Evolutionary conservation across 2,329 filamentous ascomycete genomes (phyloP).

Genomic region (Paracoccidioides lutzii): DNA sequence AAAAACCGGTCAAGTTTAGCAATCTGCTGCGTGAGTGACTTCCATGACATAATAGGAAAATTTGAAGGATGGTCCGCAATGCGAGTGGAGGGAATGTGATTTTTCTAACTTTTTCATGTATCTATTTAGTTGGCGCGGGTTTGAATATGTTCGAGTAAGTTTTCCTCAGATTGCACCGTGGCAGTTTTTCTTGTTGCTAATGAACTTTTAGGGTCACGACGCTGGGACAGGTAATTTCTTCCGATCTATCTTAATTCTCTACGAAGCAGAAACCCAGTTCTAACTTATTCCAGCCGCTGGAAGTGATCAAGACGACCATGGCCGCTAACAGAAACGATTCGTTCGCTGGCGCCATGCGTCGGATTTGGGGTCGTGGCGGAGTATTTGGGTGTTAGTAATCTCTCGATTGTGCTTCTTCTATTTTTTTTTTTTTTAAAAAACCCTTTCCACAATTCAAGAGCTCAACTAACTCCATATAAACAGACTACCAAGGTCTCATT

Average conservation of each 20-base stretch:
- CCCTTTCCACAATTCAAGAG: neutral
- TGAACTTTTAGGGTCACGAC: constrained; percentile 45
- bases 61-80: neutral
- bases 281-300: constrained; percentile 54
- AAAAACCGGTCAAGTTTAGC: constrained; percentile 99
- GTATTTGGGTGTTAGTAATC: constrained; percentile 71
- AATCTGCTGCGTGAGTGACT: constrained; percentile 65
- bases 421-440: neutral
- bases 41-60: neutral
- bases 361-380: constrained; percentile 91
- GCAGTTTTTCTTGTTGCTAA: neutral
- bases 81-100: too few relatives aligned
- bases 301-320: constrained; percentile 99
- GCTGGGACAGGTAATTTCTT: constrained; percentile 46
- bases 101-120: constrained; percentile 15
- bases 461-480: constrained; percentile 1
- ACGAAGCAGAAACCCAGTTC: neutral
- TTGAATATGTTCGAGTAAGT: constrained; percentile 87
- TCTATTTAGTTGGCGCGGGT: constrained; percentile 57
- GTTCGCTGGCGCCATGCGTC: constrained; percentile 65
- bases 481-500: constrained; percentile 98
- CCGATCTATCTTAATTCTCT: constrained; percentile 11
- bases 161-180: neutral
- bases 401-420: neutral
- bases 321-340: constrained; percentile 86